A percentile compares a stretch with the other conserved stretches of the same genome.
Conservation (phyloP, 1,284 basidiomycete species). For the Austroboletus niveus region DNA sequence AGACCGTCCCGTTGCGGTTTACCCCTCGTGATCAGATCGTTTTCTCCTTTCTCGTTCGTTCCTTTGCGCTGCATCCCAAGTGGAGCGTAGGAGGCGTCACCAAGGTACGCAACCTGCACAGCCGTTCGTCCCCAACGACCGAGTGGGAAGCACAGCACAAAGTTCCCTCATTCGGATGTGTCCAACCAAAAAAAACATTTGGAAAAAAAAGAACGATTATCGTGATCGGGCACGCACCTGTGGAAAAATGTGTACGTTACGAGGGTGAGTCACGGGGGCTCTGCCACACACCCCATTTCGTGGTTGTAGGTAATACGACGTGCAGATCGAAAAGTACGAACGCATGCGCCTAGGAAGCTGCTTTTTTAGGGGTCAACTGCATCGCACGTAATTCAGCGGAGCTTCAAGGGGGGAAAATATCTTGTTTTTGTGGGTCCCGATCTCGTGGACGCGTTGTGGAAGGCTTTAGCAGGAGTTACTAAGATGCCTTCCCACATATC, state of each 20-base stretch:
- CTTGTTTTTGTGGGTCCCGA: neutral
- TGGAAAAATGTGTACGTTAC: slow-evolving; percentile 13
- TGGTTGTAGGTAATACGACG: slow-evolving; percentile 1
- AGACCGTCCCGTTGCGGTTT: slow-evolving; percentile 8
- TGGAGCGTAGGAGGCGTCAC: neutral
- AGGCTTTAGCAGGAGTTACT: slow-evolving; percentile 4
- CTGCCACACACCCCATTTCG: slow-evolving; percentile 5
- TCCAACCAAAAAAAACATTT: slow-evolving; percentile 1
- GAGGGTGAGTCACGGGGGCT: slow-evolving; percentile 1
- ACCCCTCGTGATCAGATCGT: slow-evolving; percentile 4
- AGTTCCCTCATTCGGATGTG: slow-evolving; percentile 6
- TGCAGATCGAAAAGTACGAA: slow-evolving; percentile 16
- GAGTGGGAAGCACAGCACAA: slow-evolving; percentile 17
- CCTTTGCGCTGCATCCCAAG: slow-evolving; percentile 1
- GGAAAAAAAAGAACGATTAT: slow-evolving; percentile 8
- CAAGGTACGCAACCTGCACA: slow-evolving; percentile 6
- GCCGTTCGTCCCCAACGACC: neutral
- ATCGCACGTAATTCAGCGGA: neutral
- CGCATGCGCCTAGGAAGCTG: neutral
- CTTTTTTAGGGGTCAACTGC: slow-evolving; percentile 8
- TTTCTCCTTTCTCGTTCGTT: slow-evolving; percentile 1
- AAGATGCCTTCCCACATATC: slow-evolving; percentile 23
- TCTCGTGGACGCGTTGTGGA: slow-evolving; percentile 1
- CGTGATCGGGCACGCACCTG: slow-evolving; percentile 11
- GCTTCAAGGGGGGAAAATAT: neutral